Evolutionary conservation across 805 yeast species (phyloP).

Genomic region (Yamadazyma philogaea): DNA sequence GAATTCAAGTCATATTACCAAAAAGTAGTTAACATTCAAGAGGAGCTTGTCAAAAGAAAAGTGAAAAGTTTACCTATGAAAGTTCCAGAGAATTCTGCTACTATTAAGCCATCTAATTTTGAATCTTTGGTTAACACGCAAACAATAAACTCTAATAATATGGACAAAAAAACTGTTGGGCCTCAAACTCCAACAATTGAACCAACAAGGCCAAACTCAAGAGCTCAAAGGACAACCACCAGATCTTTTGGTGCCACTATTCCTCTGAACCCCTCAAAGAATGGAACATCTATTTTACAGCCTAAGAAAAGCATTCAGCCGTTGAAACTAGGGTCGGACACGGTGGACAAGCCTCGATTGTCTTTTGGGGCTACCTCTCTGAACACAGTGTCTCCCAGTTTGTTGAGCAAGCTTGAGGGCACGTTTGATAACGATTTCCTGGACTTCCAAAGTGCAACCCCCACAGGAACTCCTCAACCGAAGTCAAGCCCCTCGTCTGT

Average conservation of each 20-base stretch:
- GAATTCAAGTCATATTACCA: constrained; percentile 32
- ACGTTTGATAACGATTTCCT: constrained; percentile 18
- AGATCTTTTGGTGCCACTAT: not conserved
- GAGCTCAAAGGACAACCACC: not conserved
- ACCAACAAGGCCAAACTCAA: not conserved
- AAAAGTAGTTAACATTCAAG: constrained; percentile 22
- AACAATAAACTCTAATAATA: constrained; percentile 9
- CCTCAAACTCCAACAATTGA: constrained; percentile 8
- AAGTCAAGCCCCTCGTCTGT: not conserved
- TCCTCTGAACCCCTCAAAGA: not conserved
- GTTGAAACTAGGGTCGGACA: constrained; percentile 8
- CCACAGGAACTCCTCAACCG: constrained; percentile 4
- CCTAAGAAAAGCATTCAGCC: constrained; percentile 12
- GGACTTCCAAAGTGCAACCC: constrained; percentile 17
- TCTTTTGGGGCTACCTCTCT: constrained; percentile 25
- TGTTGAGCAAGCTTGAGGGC: constrained; percentile 25
- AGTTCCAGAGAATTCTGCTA: constrained; percentile 1
- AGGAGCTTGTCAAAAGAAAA: constrained; percentile 18
- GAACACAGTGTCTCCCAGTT: constrained; percentile 15
- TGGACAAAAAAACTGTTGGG: constrained; percentile 8
- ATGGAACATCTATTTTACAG: not conserved
- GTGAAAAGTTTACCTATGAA: constrained; percentile 18
- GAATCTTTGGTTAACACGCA: constrained; percentile 31
- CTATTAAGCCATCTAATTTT: constrained; percentile 13
- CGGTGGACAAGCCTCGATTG: constrained; percentile 6